Conservation (phyloP, 495 filamentous ascomycete species). For the Talaromyces proteolyticus region DNA sequence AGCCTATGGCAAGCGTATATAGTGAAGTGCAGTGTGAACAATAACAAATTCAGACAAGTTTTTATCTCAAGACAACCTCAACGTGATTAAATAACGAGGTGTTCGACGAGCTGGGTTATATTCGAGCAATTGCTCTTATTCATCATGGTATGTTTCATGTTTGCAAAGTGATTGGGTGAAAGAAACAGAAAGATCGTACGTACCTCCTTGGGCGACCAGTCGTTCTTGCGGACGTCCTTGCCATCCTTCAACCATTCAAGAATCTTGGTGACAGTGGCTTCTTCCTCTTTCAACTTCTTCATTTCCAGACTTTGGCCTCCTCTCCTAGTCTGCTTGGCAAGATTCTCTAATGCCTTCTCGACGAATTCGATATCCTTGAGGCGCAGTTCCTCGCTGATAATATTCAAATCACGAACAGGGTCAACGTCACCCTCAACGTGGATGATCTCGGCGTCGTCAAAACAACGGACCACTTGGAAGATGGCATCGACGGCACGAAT, state of each 20-base stretch:
- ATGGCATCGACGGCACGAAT: conserved; percentile 99
- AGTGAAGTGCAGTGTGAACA: conserved; percentile 2
- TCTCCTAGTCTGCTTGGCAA: conserved; percentile 87
- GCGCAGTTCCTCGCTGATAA: conserved; percentile 94
- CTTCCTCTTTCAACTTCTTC: conserved; percentile 95
- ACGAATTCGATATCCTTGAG: conserved; percentile 99
- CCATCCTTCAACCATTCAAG: conserved; percentile 74
- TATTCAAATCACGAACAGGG: conserved; percentile 85
- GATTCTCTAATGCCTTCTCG: conserved; percentile 84
- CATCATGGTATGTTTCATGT: conserved; percentile 63
- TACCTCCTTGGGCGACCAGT: conserved; percentile 96
- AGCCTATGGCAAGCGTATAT: background rate
- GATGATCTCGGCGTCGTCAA: conserved; percentile 99
- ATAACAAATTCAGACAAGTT: conserved; percentile 45
- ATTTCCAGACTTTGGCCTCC: conserved; percentile 96
- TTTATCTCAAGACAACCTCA: conserved; percentile 81
- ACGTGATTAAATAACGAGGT: conserved; percentile 60
- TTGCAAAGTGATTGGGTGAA: conserved; percentile 7
- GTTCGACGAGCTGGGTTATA: conserved; percentile 99
- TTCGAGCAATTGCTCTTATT: conserved; percentile 96
- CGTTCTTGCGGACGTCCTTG: conserved; percentile 86
- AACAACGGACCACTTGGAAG: conserved; percentile 98
- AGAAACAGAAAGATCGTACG: conserved; percentile 27
- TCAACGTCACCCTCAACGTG: conserved; percentile 99
- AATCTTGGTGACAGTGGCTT: conserved; percentile 86